These are phyloP conservation scores for Penicillium psychrosexuale DNA, from an alignment of 2,329 filamentous ascomycete species.

Conservation along the genomic window DNA sequence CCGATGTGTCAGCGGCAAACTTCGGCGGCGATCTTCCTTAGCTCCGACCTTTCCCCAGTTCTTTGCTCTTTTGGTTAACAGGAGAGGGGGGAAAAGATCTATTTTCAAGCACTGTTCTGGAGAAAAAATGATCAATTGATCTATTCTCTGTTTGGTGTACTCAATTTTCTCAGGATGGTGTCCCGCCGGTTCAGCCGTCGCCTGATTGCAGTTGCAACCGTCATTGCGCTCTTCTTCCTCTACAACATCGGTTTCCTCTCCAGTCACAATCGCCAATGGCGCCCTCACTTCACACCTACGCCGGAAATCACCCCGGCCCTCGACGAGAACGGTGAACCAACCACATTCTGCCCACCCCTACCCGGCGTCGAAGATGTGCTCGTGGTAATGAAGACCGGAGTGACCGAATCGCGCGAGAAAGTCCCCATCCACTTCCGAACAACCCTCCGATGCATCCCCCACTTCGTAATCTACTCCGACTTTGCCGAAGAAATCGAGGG, in stretches of 20 bases:
- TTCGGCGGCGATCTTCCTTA: slow-evolving; percentile 14
- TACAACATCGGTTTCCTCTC: slow-evolving; percentile 61
- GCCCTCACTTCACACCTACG: slow-evolving; percentile 9
- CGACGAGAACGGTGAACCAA: slow-evolving; percentile 14
- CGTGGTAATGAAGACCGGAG: slow-evolving; percentile 58
- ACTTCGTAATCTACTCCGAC: slow-evolving; percentile 59
- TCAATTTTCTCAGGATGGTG: slow-evolving; percentile 34
- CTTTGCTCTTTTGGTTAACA: neutral
- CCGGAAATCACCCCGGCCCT: slow-evolving; percentile 6
- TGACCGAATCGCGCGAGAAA: slow-evolving; percentile 55
- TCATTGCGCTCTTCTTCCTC: slow-evolving; percentile 56
- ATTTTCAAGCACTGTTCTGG: neutral
- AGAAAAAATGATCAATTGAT: slow-evolving; percentile 12
- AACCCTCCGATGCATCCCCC: slow-evolving; percentile 54
- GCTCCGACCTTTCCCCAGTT: slow-evolving; percentile 5
- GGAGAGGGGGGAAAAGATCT: slow-evolving; percentile 1
- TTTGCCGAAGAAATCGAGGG: slow-evolving; percentile 53
- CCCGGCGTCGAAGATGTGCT: slow-evolving; percentile 52
- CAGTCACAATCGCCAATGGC: slow-evolving; percentile 7
- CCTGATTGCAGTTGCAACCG: slow-evolving; percentile 50
- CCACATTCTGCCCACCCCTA: slow-evolving; percentile 31
- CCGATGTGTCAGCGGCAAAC: slow-evolving; percentile 19
- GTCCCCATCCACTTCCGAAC: slow-evolving; percentile 55
- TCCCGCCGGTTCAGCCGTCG: slow-evolving; percentile 40
- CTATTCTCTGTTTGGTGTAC: slow-evolving; percentile 9